phyloP scores from a whole-genome alignment of 2,329 filamentous ascomycete genomes.

The Stachybotrys chartarum region DNA sequence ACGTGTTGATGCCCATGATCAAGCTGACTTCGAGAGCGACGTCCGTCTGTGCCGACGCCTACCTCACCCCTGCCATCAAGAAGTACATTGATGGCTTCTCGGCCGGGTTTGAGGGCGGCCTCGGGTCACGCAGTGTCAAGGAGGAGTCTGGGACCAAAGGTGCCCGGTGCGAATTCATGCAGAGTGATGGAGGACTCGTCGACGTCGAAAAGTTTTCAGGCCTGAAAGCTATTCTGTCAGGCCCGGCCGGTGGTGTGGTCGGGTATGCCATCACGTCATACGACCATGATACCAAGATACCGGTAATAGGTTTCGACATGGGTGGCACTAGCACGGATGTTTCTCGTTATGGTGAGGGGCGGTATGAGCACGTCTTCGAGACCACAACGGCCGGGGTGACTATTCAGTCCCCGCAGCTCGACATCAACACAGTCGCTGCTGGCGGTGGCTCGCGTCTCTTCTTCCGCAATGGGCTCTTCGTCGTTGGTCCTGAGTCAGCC shows the following conservation, averaged over 20 bases:
- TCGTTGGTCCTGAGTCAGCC: slow-evolving; percentile 84
- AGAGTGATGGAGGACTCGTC: slow-evolving; percentile 69
- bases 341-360: slow-evolving; percentile 74
- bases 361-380: slow-evolving; percentile 91
- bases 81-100: slow-evolving; percentile 64
- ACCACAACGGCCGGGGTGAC: slow-evolving; percentile 92
- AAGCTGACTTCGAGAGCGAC: slow-evolving; percentile 35
- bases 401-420: slow-evolving; percentile 84
- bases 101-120: slow-evolving; percentile 70
- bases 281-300: slow-evolving; percentile 71
- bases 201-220: slow-evolving; percentile 80
- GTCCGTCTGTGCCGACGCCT: slow-evolving; percentile 36
- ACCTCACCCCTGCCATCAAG: slow-evolving; percentile 34
- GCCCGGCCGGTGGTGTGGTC: slow-evolving; percentile 87
- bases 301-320: slow-evolving; percentile 95
- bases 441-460: slow-evolving; percentile 81
- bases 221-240: slow-evolving; percentile 76
- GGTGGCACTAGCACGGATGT: slow-evolving; percentile 90
- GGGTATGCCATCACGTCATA: slow-evolving; percentile 90
- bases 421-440: slow-evolving; percentile 92
- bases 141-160: slow-evolving; percentile 56
- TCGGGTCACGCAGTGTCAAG: slow-evolving; percentile 70
- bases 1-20: slow-evolving; percentile 36
- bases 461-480: slow-evolving; percentile 83
- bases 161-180: slow-evolving; percentile 91